Base-by-base conservation (phyloP, 345 rosid species). In the Aurinia saxatilis region DNA sequence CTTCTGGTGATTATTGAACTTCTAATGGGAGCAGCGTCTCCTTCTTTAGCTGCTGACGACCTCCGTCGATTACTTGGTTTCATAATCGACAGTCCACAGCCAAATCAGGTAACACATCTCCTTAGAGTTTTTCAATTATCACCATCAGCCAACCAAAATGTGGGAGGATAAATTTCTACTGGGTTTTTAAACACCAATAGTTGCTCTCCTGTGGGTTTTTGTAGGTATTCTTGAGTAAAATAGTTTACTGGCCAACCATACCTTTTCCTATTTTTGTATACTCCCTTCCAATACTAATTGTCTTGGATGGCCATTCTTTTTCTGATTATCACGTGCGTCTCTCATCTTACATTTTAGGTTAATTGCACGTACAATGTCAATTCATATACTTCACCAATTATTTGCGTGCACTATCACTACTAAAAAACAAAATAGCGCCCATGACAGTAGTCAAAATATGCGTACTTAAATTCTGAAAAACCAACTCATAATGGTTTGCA, bases 1-100 rank as follows among this genome's bases (percentile, higher is more conserved):
- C 99, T 95, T 62, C 78, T 95, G 71, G 99, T 95, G 74, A 73
- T 95, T 52, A 77, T 95, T 76, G 99, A 95, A 83, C 99, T 95
- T 86, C 73, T 95, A 46, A 78, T 90, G 64, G 97, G 88, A 74
- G 91, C 88, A 60, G 90, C 97, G 16, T 67, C 96, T 49, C 80
- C 97, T 69, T 80, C 92, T 41, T 64, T 78, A 64, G 93, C 88
- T 71, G 80, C 75, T 42, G 90, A 81, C 77, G 97, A 95, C 73
- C 80, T 88, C 58, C 83, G 81, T 48, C 60, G 89, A 70, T 81
- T 95, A 71, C 96, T 95, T 78, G 87, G 97, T 50, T 95, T 95
- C 79, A 73, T 90, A 77, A 86, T 86, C 61, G 99, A 95, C 72
- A 90, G 99, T 66, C 96, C 96, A 68, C 99, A 95, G 66, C 90